Evolutionary conservation across 2,329 filamentous ascomycete species (phyloP).

Genomic region (Curvularia sp.): DNA sequence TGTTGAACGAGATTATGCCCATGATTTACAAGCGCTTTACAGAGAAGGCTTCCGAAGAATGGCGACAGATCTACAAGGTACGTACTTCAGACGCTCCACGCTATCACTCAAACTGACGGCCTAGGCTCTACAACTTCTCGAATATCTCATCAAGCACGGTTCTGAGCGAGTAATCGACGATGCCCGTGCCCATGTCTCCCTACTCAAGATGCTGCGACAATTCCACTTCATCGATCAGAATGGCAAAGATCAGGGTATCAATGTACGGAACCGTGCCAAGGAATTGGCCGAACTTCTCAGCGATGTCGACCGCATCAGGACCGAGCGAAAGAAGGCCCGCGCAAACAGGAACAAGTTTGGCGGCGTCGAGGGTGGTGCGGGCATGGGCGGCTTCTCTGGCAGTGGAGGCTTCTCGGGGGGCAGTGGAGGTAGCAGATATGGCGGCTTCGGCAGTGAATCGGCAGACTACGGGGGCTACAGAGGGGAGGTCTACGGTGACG

Average conservation of each 20-base stretch:
- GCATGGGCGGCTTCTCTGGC: conserved; percentile 62
- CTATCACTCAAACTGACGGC: conserved; percentile 23
- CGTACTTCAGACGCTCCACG: conserved; percentile 53
- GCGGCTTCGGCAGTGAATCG: conserved; percentile 79
- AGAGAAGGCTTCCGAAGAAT: conserved; percentile 97
- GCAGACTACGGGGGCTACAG: conserved; percentile 71
- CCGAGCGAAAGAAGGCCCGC: conserved; percentile 84
- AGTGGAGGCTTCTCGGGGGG: conserved; percentile 52
- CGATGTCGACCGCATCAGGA: conserved; percentile 84
- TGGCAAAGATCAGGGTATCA: conserved; percentile 97
- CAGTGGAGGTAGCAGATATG: conserved; percentile 68
- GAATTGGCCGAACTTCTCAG: conserved; percentile 92
- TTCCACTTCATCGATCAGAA: conserved; percentile 97
- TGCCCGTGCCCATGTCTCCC: conserved; percentile 89
- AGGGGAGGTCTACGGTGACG: conserved; percentile 88
- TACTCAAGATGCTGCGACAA: conserved; percentile 97
- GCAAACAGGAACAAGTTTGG: conserved; percentile 93
- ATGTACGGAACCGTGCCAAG: conserved; percentile 95
- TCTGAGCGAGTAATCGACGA: conserved; percentile 98
- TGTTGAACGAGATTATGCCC: conserved; percentile 99
- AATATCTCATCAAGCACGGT: conserved; percentile 97
- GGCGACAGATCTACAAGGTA: conserved; percentile 99
- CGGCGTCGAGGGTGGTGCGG: conserved; percentile 84
- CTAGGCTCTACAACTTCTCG: conserved; percentile 83
- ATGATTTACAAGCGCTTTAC: conserved; percentile 99